Conservation (phyloP, 2,329 filamentous ascomycete genomes). For the Aspergillus niger region DNA sequence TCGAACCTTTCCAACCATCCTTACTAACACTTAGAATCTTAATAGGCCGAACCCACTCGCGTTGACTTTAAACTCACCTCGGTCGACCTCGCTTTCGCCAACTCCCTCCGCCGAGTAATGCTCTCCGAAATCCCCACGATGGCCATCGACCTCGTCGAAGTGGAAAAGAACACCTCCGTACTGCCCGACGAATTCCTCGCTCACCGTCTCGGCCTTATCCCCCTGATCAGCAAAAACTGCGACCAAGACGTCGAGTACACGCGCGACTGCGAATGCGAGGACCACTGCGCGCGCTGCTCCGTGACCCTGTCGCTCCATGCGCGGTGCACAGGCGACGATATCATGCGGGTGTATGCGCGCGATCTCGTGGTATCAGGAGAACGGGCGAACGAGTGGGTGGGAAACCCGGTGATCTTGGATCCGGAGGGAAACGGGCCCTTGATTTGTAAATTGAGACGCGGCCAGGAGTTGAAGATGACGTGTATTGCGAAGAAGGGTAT, state of each 20-base stretch:
- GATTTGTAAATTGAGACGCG: constrained; percentile 85
- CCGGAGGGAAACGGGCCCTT: constrained; percentile 77
- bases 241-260: constrained; percentile 79
- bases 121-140: constrained; percentile 92
- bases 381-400: constrained; percentile 72
- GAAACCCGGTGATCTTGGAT: constrained; percentile 81
- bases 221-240: constrained; percentile 80
- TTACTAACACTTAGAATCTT: neutral
- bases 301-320: constrained; percentile 83
- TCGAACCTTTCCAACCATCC: neutral
- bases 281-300: constrained; percentile 89
- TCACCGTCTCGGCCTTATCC: constrained; percentile 87
- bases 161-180: constrained; percentile 91
- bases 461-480: constrained; percentile 84
- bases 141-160: constrained; percentile 91
- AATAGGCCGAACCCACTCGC: constrained; percentile 72
- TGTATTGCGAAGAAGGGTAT: constrained; percentile 98
- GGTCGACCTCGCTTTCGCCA: constrained; percentile 88
- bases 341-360: constrained; percentile 91
- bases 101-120: constrained; percentile 86
- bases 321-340: constrained; percentile 79
- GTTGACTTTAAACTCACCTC: constrained; percentile 91
- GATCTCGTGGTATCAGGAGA: constrained; percentile 75
- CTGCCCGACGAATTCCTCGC: constrained; percentile 94
- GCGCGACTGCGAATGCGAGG: constrained; percentile 94